Conservation (phyloP, 1,284 basidiomycete genomes). For the Cystobasidiaceae sp. region DNA sequence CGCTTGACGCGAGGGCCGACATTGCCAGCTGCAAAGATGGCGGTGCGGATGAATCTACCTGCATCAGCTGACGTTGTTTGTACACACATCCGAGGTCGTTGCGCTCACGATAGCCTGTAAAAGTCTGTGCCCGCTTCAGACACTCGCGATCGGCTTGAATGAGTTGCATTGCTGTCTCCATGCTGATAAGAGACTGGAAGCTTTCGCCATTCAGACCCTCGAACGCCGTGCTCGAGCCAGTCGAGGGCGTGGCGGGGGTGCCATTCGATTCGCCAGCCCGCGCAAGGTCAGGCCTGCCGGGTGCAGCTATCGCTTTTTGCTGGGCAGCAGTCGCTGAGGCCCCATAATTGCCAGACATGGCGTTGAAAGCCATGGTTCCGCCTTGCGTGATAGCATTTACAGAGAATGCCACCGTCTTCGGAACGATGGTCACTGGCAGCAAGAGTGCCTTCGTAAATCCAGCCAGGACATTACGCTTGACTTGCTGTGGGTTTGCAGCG, state of each 20-base stretch:
- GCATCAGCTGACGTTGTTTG: slow-evolving; percentile 56
- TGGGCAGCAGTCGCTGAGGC: background rate
- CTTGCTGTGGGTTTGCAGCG: slow-evolving; percentile 80
- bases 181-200: slow-evolving; percentile 73
- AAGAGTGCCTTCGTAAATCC: slow-evolving; percentile 86
- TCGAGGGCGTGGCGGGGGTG: background rate
- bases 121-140: slow-evolving; percentile 86
- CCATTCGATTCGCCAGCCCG: background rate
- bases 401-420: slow-evolving; percentile 69
- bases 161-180: slow-evolving; percentile 83
- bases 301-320: background rate
- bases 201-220: background rate
- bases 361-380: slow-evolving; percentile 71
- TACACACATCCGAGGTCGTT: slow-evolving; percentile 53
- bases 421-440: slow-evolving; percentile 91
- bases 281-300: slow-evolving; percentile 35
- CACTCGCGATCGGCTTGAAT: slow-evolving; percentile 88
- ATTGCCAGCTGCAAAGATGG: background rate
- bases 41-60: background rate
- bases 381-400: slow-evolving; percentile 61
- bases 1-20: slow-evolving; percentile 41
- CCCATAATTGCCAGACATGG: slow-evolving; percentile 43
- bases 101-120: slow-evolving; percentile 73
- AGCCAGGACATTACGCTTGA: slow-evolving; percentile 86
- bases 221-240: slow-evolving; percentile 43